A percentile compares a stretch with the other conserved stretches of the same genome.
Evolutionary conservation across 2,329 filamentous ascomycete species (phyloP).

Genomic region (Colletotrichum sp.): DNA sequence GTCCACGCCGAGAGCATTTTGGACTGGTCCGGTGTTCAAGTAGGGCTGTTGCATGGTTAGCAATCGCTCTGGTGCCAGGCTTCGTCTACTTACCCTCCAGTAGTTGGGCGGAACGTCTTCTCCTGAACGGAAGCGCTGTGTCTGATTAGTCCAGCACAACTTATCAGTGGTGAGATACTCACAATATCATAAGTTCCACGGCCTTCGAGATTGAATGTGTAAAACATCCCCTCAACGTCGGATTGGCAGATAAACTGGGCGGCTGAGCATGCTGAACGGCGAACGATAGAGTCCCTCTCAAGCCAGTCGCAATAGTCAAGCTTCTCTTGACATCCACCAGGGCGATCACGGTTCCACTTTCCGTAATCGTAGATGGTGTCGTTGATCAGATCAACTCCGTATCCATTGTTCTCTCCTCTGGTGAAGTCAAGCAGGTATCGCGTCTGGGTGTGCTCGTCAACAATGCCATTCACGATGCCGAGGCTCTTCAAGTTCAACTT

Average conservation of each 20-base stretch:
- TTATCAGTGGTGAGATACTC: fast-evolving
- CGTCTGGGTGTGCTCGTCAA: not conserved
- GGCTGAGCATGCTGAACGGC: not conserved
- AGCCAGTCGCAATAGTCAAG: not conserved
- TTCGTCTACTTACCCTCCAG: not conserved
- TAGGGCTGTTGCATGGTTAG: not conserved
- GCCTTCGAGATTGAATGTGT: constrained; percentile 21
- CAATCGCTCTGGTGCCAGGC: no score
- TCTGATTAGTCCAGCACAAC: fast-evolving
- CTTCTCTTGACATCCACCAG: not conserved
- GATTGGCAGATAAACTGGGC: constrained; percentile 28
- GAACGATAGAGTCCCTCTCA: not conserved
- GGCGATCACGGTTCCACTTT: constrained; percentile 1
- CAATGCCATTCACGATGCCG: constrained; percentile 33
- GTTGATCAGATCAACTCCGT: not conserved
- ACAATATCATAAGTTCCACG: not conserved
- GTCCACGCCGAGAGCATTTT: constrained; percentile 66
- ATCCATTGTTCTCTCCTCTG: not conserved
- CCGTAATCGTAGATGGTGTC: constrained; percentile 2
- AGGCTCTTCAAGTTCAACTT: not conserved
- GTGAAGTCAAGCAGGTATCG: not conserved
- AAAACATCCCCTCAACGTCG: constrained; percentile 54
- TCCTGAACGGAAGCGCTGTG: not conserved
- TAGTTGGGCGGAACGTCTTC: not conserved
- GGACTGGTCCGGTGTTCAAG: constrained; percentile 40